Evolutionary conservation across 768 basidiomycete species (phyloP).

Genomic region (Boletus sp.): DNA sequence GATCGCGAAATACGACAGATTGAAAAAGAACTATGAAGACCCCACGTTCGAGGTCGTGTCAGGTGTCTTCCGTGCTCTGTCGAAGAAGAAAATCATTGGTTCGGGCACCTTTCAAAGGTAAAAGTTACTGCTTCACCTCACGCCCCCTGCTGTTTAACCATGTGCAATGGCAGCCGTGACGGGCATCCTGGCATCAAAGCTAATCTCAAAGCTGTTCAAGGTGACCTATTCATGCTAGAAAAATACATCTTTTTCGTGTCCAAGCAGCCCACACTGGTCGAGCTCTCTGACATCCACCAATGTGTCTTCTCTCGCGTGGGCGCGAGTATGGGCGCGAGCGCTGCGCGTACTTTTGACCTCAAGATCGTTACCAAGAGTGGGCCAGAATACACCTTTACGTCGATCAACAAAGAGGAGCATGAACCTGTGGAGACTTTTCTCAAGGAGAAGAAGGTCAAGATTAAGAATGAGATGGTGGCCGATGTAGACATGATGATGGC

Average conservation of each 20-base stretch:
- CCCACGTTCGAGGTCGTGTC: slow-evolving; percentile 96
- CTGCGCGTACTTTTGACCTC: slow-evolving; percentile 91
- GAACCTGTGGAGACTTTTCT: slow-evolving; percentile 82
- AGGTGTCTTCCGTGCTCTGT: slow-evolving; percentile 85
- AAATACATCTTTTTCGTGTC: slow-evolving; percentile 98
- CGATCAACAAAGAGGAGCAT: slow-evolving; percentile 95
- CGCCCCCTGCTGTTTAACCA: background rate
- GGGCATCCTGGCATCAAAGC: slow-evolving; percentile 96
- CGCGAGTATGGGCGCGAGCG: slow-evolving; percentile 73
- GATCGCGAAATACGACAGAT: slow-evolving; percentile 69
- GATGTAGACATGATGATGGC: slow-evolving; percentile 77
- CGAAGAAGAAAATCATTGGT: slow-evolving; percentile 88
- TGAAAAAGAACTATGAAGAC: slow-evolving; percentile 93
- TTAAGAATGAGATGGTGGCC: slow-evolving; percentile 94
- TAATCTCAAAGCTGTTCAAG: slow-evolving; percentile 94
- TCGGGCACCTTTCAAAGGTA: slow-evolving; percentile 85
- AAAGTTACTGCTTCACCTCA: background rate
- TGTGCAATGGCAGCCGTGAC: slow-evolving; percentile 54
- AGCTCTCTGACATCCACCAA: slow-evolving; percentile 85
- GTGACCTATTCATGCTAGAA: slow-evolving; percentile 96
- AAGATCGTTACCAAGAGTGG: slow-evolving; percentile 83
- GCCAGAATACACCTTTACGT: slow-evolving; percentile 85
- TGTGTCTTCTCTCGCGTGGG: slow-evolving; percentile 93
- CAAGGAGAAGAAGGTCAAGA: slow-evolving; percentile 84
- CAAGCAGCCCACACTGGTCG: slow-evolving; percentile 88